phyloP scores from a whole-genome alignment of 768 basidiomycete species.

The Lactarius sanguifluus region DNA sequence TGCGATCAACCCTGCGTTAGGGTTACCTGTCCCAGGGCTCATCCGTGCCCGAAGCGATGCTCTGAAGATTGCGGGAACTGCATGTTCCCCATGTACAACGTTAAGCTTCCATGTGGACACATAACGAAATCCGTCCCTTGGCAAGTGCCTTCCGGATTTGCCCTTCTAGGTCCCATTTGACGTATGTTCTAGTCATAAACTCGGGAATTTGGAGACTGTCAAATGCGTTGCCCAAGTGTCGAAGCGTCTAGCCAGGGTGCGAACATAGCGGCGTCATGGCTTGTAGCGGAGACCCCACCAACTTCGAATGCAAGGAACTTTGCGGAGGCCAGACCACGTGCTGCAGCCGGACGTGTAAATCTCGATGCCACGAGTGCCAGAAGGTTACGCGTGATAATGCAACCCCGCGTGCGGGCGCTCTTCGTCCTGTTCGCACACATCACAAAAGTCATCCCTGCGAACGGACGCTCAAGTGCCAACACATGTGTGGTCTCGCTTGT shows the following conservation, averaged over 20 bases:
- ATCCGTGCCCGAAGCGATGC: slow-evolving; percentile 36
- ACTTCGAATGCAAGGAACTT: slow-evolving; percentile 29
- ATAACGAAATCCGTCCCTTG: slow-evolving; percentile 30
- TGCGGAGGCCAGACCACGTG: slow-evolving; percentile 35
- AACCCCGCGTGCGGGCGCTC: not conserved
- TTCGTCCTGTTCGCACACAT: slow-evolving; percentile 14
- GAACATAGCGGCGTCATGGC: slow-evolving; percentile 34
- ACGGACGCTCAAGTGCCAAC: slow-evolving; percentile 36
- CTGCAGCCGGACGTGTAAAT: slow-evolving; percentile 36
- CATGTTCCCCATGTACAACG: slow-evolving; percentile 30
- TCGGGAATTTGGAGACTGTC: slow-evolving; percentile 32
- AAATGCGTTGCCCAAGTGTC: slow-evolving; percentile 32
- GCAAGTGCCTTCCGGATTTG: slow-evolving; percentile 26
- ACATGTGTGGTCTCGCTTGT: slow-evolving; percentile 36
- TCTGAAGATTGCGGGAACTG: slow-evolving; percentile 35
- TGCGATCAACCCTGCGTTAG: slow-evolving; percentile 33
- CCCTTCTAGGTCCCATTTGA: not conserved
- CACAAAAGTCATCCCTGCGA: slow-evolving; percentile 37
- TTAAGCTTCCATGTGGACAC: slow-evolving; percentile 37
- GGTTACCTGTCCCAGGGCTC: slow-evolving; percentile 29
- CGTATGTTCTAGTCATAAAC: slow-evolving; percentile 28
- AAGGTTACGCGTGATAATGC: slow-evolving; percentile 15
- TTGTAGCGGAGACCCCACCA: slow-evolving; percentile 29
- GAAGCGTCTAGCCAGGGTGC: slow-evolving; percentile 35
- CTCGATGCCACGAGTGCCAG: slow-evolving; percentile 25